A percentile compares a stretch with the other conserved stretches of the same genome.
Conservation (phyloP, 1,139 yeast genomes). For the Protomyces lactucae-debilis region DNA sequence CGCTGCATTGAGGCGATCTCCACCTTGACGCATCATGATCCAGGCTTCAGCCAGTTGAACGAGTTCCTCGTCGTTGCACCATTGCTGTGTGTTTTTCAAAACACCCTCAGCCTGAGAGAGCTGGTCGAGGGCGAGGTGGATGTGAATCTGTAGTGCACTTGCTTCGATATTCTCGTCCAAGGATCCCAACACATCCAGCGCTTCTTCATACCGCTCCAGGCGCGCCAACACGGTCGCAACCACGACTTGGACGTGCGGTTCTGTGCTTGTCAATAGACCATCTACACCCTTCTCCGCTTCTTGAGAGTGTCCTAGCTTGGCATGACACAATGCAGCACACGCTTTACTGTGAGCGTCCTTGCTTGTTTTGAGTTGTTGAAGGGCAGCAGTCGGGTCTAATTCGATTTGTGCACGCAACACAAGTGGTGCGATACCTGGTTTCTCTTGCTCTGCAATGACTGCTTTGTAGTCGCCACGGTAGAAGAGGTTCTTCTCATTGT, state of each 20-base stretch:
- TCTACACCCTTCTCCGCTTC: constrained; percentile 35
- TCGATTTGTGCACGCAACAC: constrained; percentile 17
- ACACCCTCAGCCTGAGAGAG: constrained; percentile 39
- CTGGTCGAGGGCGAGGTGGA: constrained; percentile 39
- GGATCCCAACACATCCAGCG: constrained; percentile 37
- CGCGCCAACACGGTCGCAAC: constrained; percentile 38
- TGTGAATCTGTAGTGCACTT: constrained; percentile 41
- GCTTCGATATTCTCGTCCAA: constrained; percentile 37
- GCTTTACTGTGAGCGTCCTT: constrained; percentile 30
- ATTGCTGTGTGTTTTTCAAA: constrained; percentile 42
- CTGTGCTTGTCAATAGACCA: constrained; percentile 33
- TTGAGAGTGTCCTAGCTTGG: constrained; percentile 32
- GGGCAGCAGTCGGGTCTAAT: not conserved
- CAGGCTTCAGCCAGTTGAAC: constrained; percentile 67
- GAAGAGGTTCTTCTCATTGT: constrained; percentile 20
- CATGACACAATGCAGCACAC: constrained; percentile 35
- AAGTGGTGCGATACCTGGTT: constrained; percentile 5
- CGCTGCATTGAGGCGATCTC: constrained; percentile 55
- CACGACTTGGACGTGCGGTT: constrained; percentile 31
- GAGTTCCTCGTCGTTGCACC: constrained; percentile 63
- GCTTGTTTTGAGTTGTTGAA: not conserved
- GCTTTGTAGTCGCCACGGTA: constrained; percentile 15
- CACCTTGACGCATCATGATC: constrained; percentile 51
- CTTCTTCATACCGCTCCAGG: constrained; percentile 38
- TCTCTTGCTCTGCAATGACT: constrained; percentile 4